Conservation (phyloP, 2,329 filamentous ascomycete genomes). For the Claviceps cyperi region DNA sequence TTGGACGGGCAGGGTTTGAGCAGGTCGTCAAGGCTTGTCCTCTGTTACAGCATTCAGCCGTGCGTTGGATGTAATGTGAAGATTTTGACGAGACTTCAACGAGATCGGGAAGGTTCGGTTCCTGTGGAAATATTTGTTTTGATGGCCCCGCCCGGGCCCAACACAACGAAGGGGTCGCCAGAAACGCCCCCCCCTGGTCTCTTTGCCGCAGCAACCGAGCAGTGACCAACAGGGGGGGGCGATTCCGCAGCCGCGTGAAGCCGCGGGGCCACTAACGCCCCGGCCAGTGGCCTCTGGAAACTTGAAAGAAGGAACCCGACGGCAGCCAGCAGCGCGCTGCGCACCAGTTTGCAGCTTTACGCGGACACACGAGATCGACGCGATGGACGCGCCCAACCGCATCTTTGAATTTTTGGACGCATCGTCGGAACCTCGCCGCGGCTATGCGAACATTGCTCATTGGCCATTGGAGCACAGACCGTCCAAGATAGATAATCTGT, state of each 20-base stretch:
- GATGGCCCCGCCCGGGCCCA: neutral
- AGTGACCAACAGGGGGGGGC: neutral
- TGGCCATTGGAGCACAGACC: neutral
- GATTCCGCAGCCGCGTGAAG: no score
- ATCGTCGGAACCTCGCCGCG: neutral
- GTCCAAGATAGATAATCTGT: neutral
- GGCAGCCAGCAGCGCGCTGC: neutral
- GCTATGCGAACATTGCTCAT: neutral
- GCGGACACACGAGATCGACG: conserved; percentile 16
- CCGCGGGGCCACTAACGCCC: no score
- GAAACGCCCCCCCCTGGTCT: neutral
- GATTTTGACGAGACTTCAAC: neutral
- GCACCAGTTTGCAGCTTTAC: conserved; percentile 19
- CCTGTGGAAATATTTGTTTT: conserved; percentile 2
- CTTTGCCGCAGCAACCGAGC: conserved; percentile 14
- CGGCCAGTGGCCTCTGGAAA: neutral
- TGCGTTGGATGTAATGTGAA: neutral
- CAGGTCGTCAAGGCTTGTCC: neutral
- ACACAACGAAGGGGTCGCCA: neutral
- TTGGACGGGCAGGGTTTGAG: no score
- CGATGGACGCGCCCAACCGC: conserved; percentile 2
- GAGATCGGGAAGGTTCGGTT: neutral
- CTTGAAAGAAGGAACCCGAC: neutral
- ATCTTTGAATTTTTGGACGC: neutral
- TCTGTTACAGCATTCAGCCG: neutral